These are phyloP conservation scores for Citrus glauca DNA, from an alignment of 345 rosid species.

Conservation along the genomic window DNA sequence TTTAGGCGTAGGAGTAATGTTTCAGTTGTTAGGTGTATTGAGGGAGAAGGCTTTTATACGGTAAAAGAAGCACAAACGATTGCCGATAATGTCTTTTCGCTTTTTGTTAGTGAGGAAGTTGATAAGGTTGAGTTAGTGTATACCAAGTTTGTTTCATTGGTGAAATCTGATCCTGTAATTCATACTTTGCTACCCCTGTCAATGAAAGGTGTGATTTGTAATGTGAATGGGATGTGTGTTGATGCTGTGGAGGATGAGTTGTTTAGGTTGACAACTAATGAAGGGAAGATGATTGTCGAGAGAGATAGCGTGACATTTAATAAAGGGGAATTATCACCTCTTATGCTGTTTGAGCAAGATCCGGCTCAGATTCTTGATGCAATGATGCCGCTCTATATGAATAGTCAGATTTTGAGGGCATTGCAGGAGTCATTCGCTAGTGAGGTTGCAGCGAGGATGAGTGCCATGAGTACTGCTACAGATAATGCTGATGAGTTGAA, in stretches of 20 bases:
- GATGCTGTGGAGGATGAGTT: constrained; percentile 28
- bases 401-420: constrained; percentile 82
- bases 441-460: constrained; percentile 87
- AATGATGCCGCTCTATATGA: constrained; percentile 84
- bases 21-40: constrained; percentile 43
- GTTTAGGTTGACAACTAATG: constrained; percentile 73
- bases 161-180: constrained; percentile 72
- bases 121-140: constrained; percentile 88
- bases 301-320: constrained; percentile 39
- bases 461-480: constrained; percentile 74
- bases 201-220: constrained; percentile 49
- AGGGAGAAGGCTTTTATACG: constrained; percentile 65
- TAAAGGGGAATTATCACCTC: constrained; percentile 40
- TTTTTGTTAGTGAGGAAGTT: constrained; percentile 72
- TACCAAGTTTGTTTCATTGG: constrained; percentile 74
- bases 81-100: constrained; percentile 74
- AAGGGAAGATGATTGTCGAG: constrained; percentile 63
- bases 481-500: constrained; percentile 78
- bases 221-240: constrained; percentile 60
- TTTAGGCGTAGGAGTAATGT: constrained; percentile 48
- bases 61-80: constrained; percentile 77
- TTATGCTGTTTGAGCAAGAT: constrained; percentile 85
- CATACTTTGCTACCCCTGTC: constrained; percentile 67
- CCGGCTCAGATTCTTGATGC: constrained; percentile 92
- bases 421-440: constrained; percentile 86